Base-by-base conservation (phyloP, 176 grass and related monocot species). In the Oryza meridionalis region DNA sequence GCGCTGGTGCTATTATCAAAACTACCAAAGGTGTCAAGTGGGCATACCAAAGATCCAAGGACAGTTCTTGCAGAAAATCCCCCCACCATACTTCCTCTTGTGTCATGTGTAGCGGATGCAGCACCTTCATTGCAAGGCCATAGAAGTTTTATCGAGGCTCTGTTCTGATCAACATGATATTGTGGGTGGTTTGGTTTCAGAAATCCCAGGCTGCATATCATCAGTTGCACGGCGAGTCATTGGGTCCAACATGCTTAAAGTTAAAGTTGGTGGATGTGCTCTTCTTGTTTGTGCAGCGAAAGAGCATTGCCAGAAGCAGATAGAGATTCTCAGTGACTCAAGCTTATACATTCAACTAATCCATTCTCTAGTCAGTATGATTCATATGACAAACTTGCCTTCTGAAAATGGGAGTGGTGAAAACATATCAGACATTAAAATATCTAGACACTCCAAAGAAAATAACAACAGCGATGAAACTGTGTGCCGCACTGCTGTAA, bases 211-310 rank as follows among this genome's bases (percentile, higher is more conserved):
- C 77, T 99, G 97, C 69, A 38, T 94, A 73, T 81, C 85, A 58
- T 94, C 97, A 68, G 85, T 96, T 67, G 87, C 97, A 83, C 82
- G 82, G 49, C 81, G 97, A 73, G 76, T 94, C 40, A 94, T 96
- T 69, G 83, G 76, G 21, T 99, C 91, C 10, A 96, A 76, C 78
- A 69, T 85, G 55, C 82, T 92, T 53, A 99, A 88, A 87, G 91
- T 99, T 76, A 99, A 92, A 91, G 90, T 96, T 75, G 88, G 93
- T 77, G 97, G 88, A 77, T 91, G 91, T 78, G 88, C 97, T 80
- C 97, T 99, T 91, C 93, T 99, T 62, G 91, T 89, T 86, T 96
- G 97, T 62, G 90, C 90, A 69, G 90, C 88, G 76, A 92, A 96
- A 90, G 86, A 89, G 64, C 78, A 92, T 68, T 91, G 91, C 4